Conservation (phyloP, 2,329 filamentous ascomycete genomes). For the Monosporascus sp. region DNA sequence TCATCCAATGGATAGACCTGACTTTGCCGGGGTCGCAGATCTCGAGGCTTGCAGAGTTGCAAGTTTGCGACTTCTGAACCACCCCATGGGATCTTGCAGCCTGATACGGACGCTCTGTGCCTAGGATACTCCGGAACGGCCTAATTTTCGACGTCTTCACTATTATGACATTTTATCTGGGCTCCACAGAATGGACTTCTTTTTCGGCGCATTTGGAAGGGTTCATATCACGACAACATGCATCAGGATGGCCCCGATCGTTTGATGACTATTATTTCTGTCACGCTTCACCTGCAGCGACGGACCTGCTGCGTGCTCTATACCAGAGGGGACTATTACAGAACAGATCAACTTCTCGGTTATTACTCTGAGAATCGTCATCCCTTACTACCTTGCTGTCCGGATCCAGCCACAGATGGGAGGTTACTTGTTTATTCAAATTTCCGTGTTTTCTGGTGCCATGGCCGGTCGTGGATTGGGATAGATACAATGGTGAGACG, state of each 20-base stretch:
- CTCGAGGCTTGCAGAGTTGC: slow-evolving; percentile 26
- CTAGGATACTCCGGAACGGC: slow-evolving; percentile 10
- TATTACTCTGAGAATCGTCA: slow-evolving; percentile 19
- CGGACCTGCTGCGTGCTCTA: slow-evolving; percentile 20
- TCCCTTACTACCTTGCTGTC: slow-evolving; percentile 34
- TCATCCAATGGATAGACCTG: slow-evolving; percentile 27
- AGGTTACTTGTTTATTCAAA: slow-evolving; percentile 23
- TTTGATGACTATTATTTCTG: slow-evolving; percentile 24
- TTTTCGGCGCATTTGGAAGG: slow-evolving; percentile 25
- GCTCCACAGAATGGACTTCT: slow-evolving; percentile 23
- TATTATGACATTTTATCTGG: slow-evolving; percentile 19
- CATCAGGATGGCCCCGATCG: slow-evolving; percentile 27
- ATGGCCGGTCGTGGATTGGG: slow-evolving; percentile 22
- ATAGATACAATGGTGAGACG: slow-evolving; percentile 21
- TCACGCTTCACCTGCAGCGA: slow-evolving; percentile 22
- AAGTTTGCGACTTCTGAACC: slow-evolving; percentile 29
- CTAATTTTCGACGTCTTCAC: slow-evolving; percentile 12
- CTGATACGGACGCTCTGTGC: slow-evolving; percentile 3
- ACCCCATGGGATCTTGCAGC: slow-evolving; percentile 11
- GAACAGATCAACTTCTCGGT: slow-evolving; percentile 24
- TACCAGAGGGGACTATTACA: slow-evolving; percentile 23
- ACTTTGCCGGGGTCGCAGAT: slow-evolving; percentile 23
- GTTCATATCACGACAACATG: slow-evolving; percentile 23
- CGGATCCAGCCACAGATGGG: slow-evolving; percentile 29
- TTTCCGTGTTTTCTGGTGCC: slow-evolving; percentile 23